Base-by-base conservation (phyloP, 2,329 filamentous ascomycete species). In the Colletotrichum sp. region DNA sequence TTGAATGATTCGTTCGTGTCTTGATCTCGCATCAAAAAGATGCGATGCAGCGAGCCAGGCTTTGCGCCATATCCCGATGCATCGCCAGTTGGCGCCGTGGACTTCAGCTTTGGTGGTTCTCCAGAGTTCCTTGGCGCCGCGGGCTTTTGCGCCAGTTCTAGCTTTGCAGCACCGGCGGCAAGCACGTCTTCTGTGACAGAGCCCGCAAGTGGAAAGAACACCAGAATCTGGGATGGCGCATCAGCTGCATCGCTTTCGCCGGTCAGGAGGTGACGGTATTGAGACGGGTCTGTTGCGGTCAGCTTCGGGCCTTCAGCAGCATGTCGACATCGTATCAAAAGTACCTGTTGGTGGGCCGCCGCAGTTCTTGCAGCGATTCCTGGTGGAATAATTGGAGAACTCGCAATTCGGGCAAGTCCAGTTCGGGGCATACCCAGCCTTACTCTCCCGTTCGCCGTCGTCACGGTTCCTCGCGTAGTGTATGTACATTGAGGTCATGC, bases 11-110 rank as follows among this genome's bases (percentile, higher is more conserved):
- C 93, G 71, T 95, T 90, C 6, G 89, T 93, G 76, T 88, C 89
- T 60, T 92, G 90, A 81, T 96, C 94, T 71, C 95, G 91, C 80
- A 97, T 93, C 30, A 98, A 86, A 76, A 97, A 91, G 3, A 97
- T 92, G 68, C 95, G 92, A 77, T 94, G 91, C 10, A 98, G 86
- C n/a, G 94, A 95, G 24, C 93, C 92, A 36, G 93, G 92, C 72
- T 90, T 91, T 6, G 95, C 95, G 52, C 95, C 95, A 2, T 93
- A 87, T 15, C 93, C 93, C 24, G 90, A 86, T 10, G 88, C 88
- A 76, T 90, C 89, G 49, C 86, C 88, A 8, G 88, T 87, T 0
- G 90, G 90, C 0, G 90, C 90, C 2, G 90, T 92, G 13, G 90
- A 91, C 79, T 90, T 91, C n/a, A 92, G 85, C 80, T 91, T 91